These are phyloP conservation scores for Dactylorhiza incarnata DNA, from an alignment of 106 monocot genomes.

Conservation along the genomic window DNA sequence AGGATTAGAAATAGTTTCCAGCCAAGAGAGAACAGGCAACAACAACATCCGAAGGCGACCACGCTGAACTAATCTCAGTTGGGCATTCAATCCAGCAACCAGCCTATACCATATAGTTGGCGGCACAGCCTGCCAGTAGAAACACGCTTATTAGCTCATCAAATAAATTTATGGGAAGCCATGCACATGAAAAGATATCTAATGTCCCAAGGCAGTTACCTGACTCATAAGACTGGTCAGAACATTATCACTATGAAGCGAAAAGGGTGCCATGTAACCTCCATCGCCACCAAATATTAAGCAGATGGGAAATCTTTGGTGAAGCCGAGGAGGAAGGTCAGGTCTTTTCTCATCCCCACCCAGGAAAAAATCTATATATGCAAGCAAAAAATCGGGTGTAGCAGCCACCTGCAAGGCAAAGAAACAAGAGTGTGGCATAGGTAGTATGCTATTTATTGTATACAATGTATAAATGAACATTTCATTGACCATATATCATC, in stretches of 20 bases:
- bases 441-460: neutral
- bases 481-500: neutral
- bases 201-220: conserved; percentile 23
- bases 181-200: neutral
- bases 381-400: conserved; percentile 90
- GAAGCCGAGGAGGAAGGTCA: conserved; percentile 89
- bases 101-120: conserved; percentile 96
- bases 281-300: conserved; percentile 94
- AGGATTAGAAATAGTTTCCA: conserved; percentile 65
- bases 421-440: neutral
- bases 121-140: conserved; percentile 53
- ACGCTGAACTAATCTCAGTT: conserved; percentile 69
- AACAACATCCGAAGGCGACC: conserved; percentile 54
- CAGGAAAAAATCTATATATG: conserved; percentile 93
- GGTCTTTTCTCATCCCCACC: conserved; percentile 98
- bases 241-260: conserved; percentile 92
- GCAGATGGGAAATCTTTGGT: conserved; percentile 86
- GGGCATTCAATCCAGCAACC: conserved; percentile 95
- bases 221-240: conserved; percentile 97
- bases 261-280: conserved; percentile 94
- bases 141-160: neutral
- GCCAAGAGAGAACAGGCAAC: conserved; percentile 55
- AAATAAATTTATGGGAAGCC: neutral
- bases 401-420: conserved; percentile 70
- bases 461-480: neutral